Evolutionary conservation across 352 stramenopile species (phyloP), one percentile per base, ranked within the genome.

Genomic region (Albugo laibachii): DNA sequence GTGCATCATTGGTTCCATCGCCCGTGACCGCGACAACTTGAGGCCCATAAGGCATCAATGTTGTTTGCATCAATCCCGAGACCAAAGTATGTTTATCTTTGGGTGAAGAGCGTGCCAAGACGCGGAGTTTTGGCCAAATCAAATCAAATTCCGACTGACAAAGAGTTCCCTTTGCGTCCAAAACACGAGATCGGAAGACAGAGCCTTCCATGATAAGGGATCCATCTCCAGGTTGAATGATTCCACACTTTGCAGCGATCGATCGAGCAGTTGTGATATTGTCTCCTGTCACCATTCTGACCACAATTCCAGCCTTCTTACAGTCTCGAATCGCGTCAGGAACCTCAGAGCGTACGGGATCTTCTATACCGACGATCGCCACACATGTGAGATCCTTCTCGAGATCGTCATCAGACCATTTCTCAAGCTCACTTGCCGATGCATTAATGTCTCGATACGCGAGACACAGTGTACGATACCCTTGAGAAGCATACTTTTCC

Each of bases 231-330:
- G 61, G 58, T 19, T 54, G 63, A 42, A 79, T 65, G 24, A 87
- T 87, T 11, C 75, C 75, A 34, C 75, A 84, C 41, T 87, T 83
- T 36, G 62, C 59, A 14, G 75, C 75, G 36, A 87, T 85, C 13
- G 66, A 81, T 5, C 70, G 66, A 11, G 75, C 75, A 14, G 95
- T 99, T 11, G 87, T 75, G 50, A 98, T 88, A 52, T 98, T 97
- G 67, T 99, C 95, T 24, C 95, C 95, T 14, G 95, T 99, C 37
- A 98, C 85, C 93, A 99, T 99, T 39, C 93, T 86, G 36, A 99
- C 94, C 35, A 93, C 72, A 57, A 99, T 98, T 37, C 95, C 95
- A 5, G 94, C 93, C 6, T 67, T 65, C 56, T 96, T 77, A 64
- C 95, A 99, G 13, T 71, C 73, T 38, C 64, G 53, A 21, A 99